Conservation (phyloP, 2,329 filamentous ascomycete genomes). For the Xylariales sp. region DNA sequence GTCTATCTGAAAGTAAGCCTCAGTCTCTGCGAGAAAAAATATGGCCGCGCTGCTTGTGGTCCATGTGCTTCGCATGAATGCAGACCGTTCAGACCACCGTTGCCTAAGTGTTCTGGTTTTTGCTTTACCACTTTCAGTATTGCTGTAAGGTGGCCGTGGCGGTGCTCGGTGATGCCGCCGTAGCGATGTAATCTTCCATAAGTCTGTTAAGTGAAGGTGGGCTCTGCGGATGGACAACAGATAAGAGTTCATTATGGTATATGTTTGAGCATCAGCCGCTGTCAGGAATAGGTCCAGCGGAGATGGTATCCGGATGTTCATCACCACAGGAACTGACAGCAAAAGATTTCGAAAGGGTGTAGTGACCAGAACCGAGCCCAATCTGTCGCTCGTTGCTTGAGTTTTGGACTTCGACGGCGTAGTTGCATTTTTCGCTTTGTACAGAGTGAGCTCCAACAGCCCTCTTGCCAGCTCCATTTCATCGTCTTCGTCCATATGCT, state of each 20-base stretch:
- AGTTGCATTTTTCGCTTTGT: constrained; percentile 40
- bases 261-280: constrained; percentile 68
- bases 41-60: constrained; percentile 82
- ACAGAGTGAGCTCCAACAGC: constrained; percentile 63
- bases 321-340: constrained; percentile 68
- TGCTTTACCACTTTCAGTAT: constrained; percentile 53
- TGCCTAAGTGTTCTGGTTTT: constrained; percentile 59
- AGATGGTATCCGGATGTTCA: constrained; percentile 69
- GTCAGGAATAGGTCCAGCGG: constrained; percentile 87
- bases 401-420: constrained; percentile 32
- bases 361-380: constrained; percentile 33
- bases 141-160: constrained; percentile 59
- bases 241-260: constrained; percentile 83
- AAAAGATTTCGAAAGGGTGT: constrained; percentile 75
- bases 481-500: constrained; percentile 73
- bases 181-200: constrained; percentile 82
- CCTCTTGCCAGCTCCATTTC: constrained; percentile 78
- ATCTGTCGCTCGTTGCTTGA: constrained; percentile 20
- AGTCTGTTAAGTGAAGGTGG: constrained; percentile 74
- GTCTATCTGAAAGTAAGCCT: constrained; percentile 85
- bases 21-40: constrained; percentile 84
- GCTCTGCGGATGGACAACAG: constrained; percentile 80
- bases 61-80: constrained; percentile 78
- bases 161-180: constrained; percentile 74
- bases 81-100: constrained; percentile 58